phyloP scores from a whole-genome alignment of 371 early-diverging fungal species.

The Apophysomyces trapeziformis region DNA sequence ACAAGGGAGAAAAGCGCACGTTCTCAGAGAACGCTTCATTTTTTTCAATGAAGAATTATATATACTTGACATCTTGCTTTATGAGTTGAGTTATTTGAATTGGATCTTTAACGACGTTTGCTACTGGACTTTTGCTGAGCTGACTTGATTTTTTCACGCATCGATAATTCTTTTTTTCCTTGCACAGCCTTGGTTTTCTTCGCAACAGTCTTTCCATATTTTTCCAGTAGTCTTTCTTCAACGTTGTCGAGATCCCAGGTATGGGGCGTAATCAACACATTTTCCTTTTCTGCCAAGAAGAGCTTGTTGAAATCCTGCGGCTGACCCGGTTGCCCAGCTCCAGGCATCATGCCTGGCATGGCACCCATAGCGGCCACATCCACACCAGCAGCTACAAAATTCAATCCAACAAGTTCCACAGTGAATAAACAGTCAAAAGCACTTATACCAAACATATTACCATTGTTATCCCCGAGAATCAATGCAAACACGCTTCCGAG shows the following conservation, averaged over 20 bases:
- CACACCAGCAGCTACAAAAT: constrained; percentile 75
- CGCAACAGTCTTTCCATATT: constrained; percentile 67
- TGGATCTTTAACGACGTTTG: constrained; percentile 32
- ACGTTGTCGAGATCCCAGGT: constrained; percentile 82
- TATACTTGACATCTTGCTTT: too few relatives aligned
- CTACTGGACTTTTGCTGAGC: constrained; percentile 30
- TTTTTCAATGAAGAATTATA: too few relatives aligned
- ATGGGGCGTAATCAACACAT: constrained; percentile 81
- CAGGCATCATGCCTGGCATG: constrained; percentile 47
- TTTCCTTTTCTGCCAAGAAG: constrained; percentile 89
- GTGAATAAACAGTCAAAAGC: background rate
- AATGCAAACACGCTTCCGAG: constrained; percentile 90
- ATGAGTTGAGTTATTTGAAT: background rate
- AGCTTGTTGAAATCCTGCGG: constrained; percentile 86
- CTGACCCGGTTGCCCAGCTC: constrained; percentile 68
- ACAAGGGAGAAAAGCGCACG: too few relatives aligned
- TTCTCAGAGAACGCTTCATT: too few relatives aligned
- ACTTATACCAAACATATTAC: constrained; percentile 34
- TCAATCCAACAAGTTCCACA: background rate
- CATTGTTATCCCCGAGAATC: constrained; percentile 90
- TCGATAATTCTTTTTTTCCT: constrained; percentile 23
- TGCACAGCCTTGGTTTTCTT: constrained; percentile 1
- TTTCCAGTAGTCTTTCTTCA: constrained; percentile 81
- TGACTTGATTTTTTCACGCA: constrained; percentile 34
- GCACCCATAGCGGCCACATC: constrained; percentile 91